Percentiles rank a stretch among this genome's conserved stretches.
phyloP scores from a whole-genome alignment of 2,329 filamentous ascomycete genomes.

The Aspergillus puulaauensis region DNA sequence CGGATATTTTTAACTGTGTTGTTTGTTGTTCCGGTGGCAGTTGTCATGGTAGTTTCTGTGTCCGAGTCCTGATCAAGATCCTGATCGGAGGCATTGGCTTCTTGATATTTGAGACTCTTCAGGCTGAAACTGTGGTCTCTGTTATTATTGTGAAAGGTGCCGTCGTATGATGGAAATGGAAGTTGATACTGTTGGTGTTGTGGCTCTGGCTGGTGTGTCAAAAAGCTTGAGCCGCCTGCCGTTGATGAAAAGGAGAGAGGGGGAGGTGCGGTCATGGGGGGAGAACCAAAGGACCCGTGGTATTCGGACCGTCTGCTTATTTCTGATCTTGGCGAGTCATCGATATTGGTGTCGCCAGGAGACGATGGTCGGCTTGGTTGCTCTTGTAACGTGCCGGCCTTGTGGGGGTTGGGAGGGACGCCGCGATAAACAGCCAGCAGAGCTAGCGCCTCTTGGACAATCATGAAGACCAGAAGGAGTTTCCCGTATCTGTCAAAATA shows the following conservation, averaged over 20 bases:
- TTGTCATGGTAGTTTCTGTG: conserved; percentile 36
- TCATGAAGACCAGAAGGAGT: conserved; percentile 39
- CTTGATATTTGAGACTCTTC: conserved; percentile 30
- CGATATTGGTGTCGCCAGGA: neutral
- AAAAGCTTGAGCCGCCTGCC: conserved; percentile 27
- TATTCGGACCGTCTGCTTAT: conserved; percentile 13
- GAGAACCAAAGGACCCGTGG: conserved; percentile 22
- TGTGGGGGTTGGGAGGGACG: neutral
- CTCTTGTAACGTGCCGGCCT: conserved; percentile 8
- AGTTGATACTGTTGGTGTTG: conserved; percentile 26
- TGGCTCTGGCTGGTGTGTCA: conserved; percentile 24
- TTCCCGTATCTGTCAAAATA: conserved; percentile 42
- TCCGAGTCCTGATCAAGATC: conserved; percentile 36
- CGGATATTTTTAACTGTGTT: conserved; percentile 36
- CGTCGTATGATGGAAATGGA: conserved; percentile 21
- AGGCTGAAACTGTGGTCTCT: conserved; percentile 34
- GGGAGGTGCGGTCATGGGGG: conserved; percentile 18
- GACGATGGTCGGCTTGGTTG: conserved; percentile 6
- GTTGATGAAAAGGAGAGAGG: conserved; percentile 33
- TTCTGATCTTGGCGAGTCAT: conserved; percentile 12
- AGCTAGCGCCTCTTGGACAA: conserved; percentile 37
- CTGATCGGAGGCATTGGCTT: conserved; percentile 30
- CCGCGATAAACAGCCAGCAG: conserved; percentile 27
- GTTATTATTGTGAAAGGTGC: conserved; percentile 7
- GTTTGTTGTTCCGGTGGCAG: conserved; percentile 32